Evolutionary conservation across 768 basidiomycete genomes (phyloP), one percentile per base, ranked within the genome.

Genomic region (Zangia roseola): DNA sequence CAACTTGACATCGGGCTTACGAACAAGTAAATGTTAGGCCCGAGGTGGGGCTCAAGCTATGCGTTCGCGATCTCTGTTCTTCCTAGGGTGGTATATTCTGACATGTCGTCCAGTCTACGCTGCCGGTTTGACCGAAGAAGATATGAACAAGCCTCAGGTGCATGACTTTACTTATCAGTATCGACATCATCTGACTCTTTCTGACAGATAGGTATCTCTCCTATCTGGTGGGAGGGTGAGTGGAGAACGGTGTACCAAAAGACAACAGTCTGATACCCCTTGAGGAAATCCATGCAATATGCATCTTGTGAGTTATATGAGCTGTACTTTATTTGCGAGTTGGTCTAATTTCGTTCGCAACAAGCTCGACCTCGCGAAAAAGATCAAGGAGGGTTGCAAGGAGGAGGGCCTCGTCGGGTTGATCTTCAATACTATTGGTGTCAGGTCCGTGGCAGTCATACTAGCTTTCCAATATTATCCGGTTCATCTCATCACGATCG

Each of bases 201-300:
- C 19, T 62, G 39, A 9, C 35, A 91, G 86, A 85, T 94, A 60
- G 91, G 91, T 39, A 91, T 94, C 60, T 88, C 88, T 25, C 84
- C 88, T 4, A 78, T 92, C 44, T 94, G 91, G 91, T 94, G 90
- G 89, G 91, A 93, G 78, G 90, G 90, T 86, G 55, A 52, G 55
- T 44, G 10, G 33, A 14, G 14, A 24, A 21, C 35, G 10, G 38
- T 39, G 30, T 30, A 16, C 34, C 33, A 2, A 20, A 40, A 40
- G 19, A 19, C 10, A 47, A 35, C 19, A 19, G 34, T 35, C 44
- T 47, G 19, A 52, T 45, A 30, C 41, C 17, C 21, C 24, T 43
- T 52, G 86, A 62, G 88, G 90, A 33, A 93, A 92, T 64, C 90
- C 91, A 4, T 94, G 91, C 65, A 94, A 94, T 61, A 76, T 75